Conservation (phyloP, 2,329 filamentous ascomycete species). For the Alternaria ethzedia region DNA sequence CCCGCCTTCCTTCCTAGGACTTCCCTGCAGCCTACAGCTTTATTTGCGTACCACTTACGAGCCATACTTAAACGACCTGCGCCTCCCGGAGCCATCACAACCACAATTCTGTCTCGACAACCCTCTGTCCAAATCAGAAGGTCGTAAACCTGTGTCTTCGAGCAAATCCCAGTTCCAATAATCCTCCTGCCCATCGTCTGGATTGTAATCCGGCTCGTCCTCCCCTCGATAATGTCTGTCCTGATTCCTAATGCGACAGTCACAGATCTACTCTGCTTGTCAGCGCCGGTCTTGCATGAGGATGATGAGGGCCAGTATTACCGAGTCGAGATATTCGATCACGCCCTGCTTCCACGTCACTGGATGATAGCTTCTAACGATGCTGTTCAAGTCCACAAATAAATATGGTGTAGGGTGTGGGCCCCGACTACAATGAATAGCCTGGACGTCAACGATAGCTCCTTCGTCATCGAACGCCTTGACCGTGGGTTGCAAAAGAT, state of each 20-base stretch:
- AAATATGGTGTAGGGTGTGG: accelerated
- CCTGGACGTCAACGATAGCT: background rate
- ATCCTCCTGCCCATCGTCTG: background rate
- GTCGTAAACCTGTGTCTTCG: background rate
- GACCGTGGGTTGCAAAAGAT: background rate
- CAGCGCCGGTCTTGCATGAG: background rate
- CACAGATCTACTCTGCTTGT: background rate
- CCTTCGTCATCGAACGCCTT: accelerated
- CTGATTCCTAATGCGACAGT: background rate
- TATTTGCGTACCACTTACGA: background rate
- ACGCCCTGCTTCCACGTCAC: background rate
- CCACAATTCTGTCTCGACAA: background rate
- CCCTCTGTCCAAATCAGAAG: background rate
- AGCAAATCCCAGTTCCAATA: background rate
- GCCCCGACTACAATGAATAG: background rate
- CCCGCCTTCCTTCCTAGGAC: background rate
- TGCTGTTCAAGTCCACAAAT: background rate
- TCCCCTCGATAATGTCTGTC: background rate
- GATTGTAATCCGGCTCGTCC: background rate
- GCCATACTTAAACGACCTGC: background rate
- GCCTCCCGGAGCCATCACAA: background rate
- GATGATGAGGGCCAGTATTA: background rate
- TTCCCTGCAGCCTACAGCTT: background rate
- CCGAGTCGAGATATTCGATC: background rate
- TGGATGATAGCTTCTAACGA: background rate